Base-by-base conservation (phyloP, 108 stramenopile species). In the Stephanodiscus triporus region DNA sequence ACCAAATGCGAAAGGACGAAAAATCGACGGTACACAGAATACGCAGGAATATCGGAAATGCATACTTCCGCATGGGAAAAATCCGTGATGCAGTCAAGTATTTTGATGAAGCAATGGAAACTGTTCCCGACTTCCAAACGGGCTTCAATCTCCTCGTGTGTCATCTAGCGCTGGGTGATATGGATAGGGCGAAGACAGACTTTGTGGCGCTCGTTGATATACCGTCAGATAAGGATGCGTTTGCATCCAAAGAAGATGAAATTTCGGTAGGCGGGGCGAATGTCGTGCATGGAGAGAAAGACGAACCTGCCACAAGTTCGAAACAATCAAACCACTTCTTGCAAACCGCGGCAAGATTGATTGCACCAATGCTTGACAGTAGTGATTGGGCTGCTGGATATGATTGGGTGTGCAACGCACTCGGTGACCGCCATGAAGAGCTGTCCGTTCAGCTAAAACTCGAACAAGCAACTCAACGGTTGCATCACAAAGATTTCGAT, bases 111-210 rank as follows among this genome's bases (percentile, higher is more conserved):
- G 82, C 88, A 20, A 90, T 96, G 88, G 72, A 78, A 36, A 66
- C 77, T 19, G 36, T 61, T 36, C 80, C 88, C 9, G 89, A 96
- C 63, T 84, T 88, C 73, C 89, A 91, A 76, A 85, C 90, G 27
- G 93, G 90, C 22, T 95, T 95, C 75, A 94, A 95, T 58, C 84
- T 95, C 57, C 57, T 96, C 2, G 48, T 96, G 24, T 96, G 96
- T 69, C 88, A 93, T 66, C 92, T 85, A 29, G 93, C 95, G 9
- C 70, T 92, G 32, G 95, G 95, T 32, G 92, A 96, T 63, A 54
- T 76, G 7, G 88, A 86, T 24, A 82, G 65, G 55, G 87, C 92
- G 85, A 87, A 83, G 66, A 73, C 69, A 36, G 77, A 74, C n/a
- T 94, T 95, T 68, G 50, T 65, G 23, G 75, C 68, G 38, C 68